Base-by-base conservation (phyloP, 176 grass and related monocot genomes). In the Oryza brachyantha region DNA sequence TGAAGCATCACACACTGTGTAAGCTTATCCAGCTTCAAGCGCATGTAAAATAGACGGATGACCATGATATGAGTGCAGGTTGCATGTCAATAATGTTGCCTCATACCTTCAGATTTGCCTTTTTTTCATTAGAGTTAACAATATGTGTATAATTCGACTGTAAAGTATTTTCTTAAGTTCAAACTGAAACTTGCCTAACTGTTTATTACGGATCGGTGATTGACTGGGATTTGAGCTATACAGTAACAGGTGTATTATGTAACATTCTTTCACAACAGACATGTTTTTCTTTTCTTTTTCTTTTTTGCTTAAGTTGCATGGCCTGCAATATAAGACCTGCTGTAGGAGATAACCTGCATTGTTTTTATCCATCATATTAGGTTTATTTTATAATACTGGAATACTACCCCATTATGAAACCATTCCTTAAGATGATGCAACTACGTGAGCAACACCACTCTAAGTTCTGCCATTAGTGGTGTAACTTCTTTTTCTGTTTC, bases 41-140 rank as follows among this genome's bases (percentile, higher is more conserved):
- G n/a, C 31, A 34, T 50, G 61, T 80, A 58, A 74, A 40, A 73
- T 13, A 37, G 70, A 81, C 13, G 46, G 52, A 68, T 32, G 9
- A 39, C 32, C 25, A 57, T 64, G 34, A 72, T 85, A 65, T 35
- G 13, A 48, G 35, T 78, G 76, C 10, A 52, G 7, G 27, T 12
- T 25, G 16, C 75, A 42, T 83, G 36, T 57, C 35, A 68, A 14
- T 65, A 72, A 16, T 42, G 37, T 32, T 37, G 16, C 45, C n/a
- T 75, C 50, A 54, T 31, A 76, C 1, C 17, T 43, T 68, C 21
- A 34, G 17, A 35, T 76, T 71, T 34, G 58, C 57, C 35, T 36
- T 63, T 63, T 21, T 59, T 59, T 12, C n/a, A 10, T 8, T 29
- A 64, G 69, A 31, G 8, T 72, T 72, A 29, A 70, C 26, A 68